These are phyloP conservation scores for Gaertneriomyces sp. DNA, from an alignment of 192 early-diverging fungal genomes.

Conservation along the genomic window DNA sequence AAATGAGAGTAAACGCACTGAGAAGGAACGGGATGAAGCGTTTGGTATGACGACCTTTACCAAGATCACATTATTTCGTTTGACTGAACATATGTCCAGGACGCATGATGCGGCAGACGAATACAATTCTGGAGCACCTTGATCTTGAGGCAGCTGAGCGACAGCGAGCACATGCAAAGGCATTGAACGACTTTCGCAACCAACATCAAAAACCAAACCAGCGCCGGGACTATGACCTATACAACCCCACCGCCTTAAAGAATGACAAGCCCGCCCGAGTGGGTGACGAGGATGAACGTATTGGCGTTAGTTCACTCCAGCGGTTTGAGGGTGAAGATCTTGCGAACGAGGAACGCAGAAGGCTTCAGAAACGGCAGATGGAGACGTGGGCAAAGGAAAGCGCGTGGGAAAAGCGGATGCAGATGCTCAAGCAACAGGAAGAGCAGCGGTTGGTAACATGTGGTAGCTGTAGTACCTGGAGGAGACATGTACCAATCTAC, in stretches of 20 bases:
- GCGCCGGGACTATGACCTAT: conserved; percentile 55
- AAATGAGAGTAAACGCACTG: conserved; percentile 42
- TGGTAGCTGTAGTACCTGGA: not conserved
- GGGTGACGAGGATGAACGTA: conserved; percentile 40
- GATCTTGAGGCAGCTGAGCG: conserved; percentile 38
- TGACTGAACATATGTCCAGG: too few relatives aligned
- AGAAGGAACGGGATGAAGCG: conserved; percentile 40
- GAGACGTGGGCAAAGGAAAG: conserved; percentile 45
- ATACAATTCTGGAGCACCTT: conserved; percentile 45
- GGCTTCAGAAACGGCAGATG: conserved; percentile 51
- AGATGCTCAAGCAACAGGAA: conserved; percentile 32
- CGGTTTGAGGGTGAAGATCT: conserved; percentile 59
- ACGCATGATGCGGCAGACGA: conserved; percentile 33
- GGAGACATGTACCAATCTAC: not conserved
- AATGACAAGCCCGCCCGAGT: conserved; percentile 52
- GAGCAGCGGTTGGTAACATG: conserved; percentile 35
- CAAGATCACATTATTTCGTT: too few relatives aligned
- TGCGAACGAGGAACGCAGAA: conserved; percentile 19
- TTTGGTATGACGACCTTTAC: too few relatives aligned
- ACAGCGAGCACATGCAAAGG: conserved; percentile 27
- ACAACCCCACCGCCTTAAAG: conserved; percentile 45
- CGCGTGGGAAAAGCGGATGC: conserved; percentile 41
- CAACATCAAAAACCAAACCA: conserved; percentile 40
- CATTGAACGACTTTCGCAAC: conserved; percentile 44
- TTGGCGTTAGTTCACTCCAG: conserved; percentile 44